Conservation (phyloP, 2,329 filamentous ascomycete genomes). For the Monilinia fructigena region DNA sequence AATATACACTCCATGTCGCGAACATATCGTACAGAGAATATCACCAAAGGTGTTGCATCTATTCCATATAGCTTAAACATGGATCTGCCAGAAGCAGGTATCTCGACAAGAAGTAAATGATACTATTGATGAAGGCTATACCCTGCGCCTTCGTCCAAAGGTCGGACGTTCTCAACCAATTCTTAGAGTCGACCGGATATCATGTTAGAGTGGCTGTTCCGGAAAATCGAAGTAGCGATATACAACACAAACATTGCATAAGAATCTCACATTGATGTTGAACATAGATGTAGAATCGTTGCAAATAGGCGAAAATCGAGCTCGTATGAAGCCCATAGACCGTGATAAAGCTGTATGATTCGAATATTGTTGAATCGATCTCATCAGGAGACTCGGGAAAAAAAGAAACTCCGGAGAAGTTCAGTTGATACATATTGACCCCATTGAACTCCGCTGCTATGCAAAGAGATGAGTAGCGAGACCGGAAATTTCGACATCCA, state of each 20-base stretch:
- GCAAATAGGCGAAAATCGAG: not conserved
- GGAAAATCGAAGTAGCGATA: not conserved
- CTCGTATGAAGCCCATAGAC: not conserved
- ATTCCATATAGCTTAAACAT: not conserved
- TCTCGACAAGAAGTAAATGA: not conserved
- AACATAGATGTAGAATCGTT: not conserved
- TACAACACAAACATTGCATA: not conserved
- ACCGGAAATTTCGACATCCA: not conserved
- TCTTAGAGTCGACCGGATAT: not conserved
- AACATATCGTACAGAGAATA: not conserved
- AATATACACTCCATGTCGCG: not conserved
- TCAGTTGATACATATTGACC: constrained; percentile 18
- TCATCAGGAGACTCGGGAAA: not conserved
- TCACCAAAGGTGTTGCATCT: not conserved
- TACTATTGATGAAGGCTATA: not conserved
- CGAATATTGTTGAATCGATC: constrained; percentile 8
- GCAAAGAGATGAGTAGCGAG: constrained; percentile 19
- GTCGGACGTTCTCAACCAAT: not conserved
- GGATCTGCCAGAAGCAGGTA: not conserved
- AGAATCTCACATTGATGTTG: not conserved
- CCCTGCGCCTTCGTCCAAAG: not conserved
- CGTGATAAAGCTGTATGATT: constrained; percentile 1
- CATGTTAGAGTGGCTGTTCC: not conserved
- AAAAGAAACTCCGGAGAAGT: not conserved
- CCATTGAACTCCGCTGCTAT: constrained; percentile 18